Evolutionary conservation across 371 early-diverging fungal species (phyloP), one percentile per base, ranked within the genome.

Genomic region (Mortierella sp.): DNA sequence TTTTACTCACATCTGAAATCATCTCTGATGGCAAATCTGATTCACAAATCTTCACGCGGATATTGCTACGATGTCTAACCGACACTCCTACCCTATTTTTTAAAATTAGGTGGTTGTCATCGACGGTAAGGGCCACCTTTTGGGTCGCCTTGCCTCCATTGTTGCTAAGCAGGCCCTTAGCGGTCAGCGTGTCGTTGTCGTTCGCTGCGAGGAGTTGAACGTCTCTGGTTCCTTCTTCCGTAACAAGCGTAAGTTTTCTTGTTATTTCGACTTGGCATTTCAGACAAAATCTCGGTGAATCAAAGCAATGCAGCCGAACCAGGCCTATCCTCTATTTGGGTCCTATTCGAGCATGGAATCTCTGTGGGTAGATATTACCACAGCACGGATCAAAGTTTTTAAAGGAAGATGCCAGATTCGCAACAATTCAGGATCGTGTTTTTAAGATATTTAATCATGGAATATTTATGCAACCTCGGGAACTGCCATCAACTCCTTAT

Each of bases 61-160:
- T 29, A 34, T 8, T 15, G 9, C 31, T 5, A 17, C 35, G 5
- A 3, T 28, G n/a, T 64, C 64, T 76, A 63, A 70, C 76, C 42
- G 15, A 34, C 37, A 34, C 47, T 23, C 53, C 6, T 51, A 10
- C 4, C 1, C 12, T 53, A 45, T 37, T 26, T 57, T 63, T 76
- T n/a, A n/a, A 26, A 35, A 68, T 19, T 88, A 98, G 97, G 96
- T 96, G 87, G 89, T 99, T 88, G 95, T 99, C 86, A 96, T 99
- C 88, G 99, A 99, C 91, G 99, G 92, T 86, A 98, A 98, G 90
- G 99, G 96, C 84, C 99, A 99, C 89, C 92, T 99, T 76, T 91
- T 97, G 83, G 99, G 99, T 85, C 99, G 99, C 86, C 93, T 99
- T 69, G 97, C 99, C 76, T 94, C 99, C 74, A 95, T 96, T 82